Base-by-base conservation (phyloP, 208 protist species). In the Perkinsela sp. region DNA sequence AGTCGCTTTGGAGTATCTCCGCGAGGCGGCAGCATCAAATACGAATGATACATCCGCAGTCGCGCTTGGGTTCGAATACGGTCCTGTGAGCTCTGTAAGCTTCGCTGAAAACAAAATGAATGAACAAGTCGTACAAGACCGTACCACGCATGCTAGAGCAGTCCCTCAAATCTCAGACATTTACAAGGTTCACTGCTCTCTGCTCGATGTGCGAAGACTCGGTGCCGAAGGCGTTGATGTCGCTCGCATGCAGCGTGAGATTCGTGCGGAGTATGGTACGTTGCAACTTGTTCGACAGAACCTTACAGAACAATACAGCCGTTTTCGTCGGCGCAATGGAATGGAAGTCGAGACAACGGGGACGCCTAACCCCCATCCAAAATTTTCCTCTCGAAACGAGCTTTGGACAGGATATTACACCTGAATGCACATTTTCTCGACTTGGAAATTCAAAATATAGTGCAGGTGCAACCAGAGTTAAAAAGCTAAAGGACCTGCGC, bases 51-150 rank as follows among this genome's bases (percentile, higher is more conserved):
- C 84, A 0, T 83, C 75, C 0, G 85, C 83, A 71, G 81, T 85
- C 75, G 83, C 87, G 68, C 77, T 92, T n/a, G 84, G 87, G 31
- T 92, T 90, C 71, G 87, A 92, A 74, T 77, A 79, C 28, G 29
- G 31, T 28, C 32, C 32, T 6, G 32, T 15, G 22, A 70, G 22
- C 22, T n/a, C 40, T 22, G 40, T 57, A n/a, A 6, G 40, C 40
- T 22, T 57, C 40, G 40, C 40, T 6, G 40, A 57, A 22, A 22
- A 57, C 22, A 57, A 57, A 22, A 6, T n/a, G 22, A n/a, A 57
- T 57, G 40, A 57, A 22, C 40, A 57, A 57, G 13, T 57, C 22
- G 40, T 22, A 22, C 40, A 57, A 57, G 40, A 57, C 22, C 40
- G 40, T n/a, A 22, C 22, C 13, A 57, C 40, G 40, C 40, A 22